Evolutionary conservation across 352 stramenopile genomes (phyloP), one percentile per base, ranked within the genome.

Genomic region (Phytophthora sp.): DNA sequence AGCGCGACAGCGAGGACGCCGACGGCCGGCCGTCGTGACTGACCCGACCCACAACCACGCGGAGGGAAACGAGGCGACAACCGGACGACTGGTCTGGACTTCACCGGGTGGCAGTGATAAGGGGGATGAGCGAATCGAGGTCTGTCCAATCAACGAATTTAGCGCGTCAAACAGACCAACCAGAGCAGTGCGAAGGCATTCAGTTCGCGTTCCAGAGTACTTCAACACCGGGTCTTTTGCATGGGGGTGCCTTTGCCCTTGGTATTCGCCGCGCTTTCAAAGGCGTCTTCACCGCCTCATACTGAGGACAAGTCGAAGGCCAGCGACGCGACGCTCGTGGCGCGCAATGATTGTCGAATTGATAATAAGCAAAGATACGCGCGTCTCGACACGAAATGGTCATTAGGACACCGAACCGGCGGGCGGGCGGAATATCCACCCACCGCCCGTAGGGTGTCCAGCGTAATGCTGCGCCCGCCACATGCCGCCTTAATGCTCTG

Each of bases 1-100:
- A 66, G 36, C 35, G 18, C 20, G 9, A 29, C 16, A 16, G 52
- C 29, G n/a, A 27, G 21, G 21, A 39, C 12, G 26, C 16, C 27
- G 29, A 16, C 4, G 29, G n/a, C 42, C n/a, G n/a, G n/a, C n/a
- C n/a, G 12, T 24, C 35, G 36, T 61, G 38, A 54, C 46, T 65
- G 39, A 36, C 61, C 41, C 11, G 29, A 57, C 49, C 50, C 58
- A 66, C 65, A 65, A 66, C 52, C 59, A 56, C 45, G 51, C 58
- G 51, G 66, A 69, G 52, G 41, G 53, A 44, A 42, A 45, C 27
- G 31, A 51, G 47, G n/a, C 24, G 38, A 73, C 63, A 54, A 73
- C 39, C 16, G 20, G 63, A 73, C 68, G 63, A 76, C 52, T 68
- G 67, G 67, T 62, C 68, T 66, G 63, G 52, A 67, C 55, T 68